phyloP scores from a whole-genome alignment of 306 rosid species.

The Trifolium dubium region DNA sequence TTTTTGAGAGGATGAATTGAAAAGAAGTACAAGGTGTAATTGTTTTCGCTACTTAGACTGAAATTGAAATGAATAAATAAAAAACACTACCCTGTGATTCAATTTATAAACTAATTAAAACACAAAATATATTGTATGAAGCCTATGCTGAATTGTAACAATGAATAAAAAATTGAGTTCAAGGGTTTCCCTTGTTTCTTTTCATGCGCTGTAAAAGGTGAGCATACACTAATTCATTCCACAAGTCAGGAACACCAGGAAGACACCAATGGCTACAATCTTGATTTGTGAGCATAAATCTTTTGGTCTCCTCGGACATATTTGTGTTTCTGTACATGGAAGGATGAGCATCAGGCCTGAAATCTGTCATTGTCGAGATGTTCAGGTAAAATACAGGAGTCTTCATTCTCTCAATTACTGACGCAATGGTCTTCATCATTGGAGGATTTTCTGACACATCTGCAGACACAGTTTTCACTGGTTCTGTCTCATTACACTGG shows the following conservation, averaged over 20 bases:
- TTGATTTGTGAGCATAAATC: constrained; percentile 56
- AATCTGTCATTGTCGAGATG: constrained; percentile 83
- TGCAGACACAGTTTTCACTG: constrained; percentile 53
- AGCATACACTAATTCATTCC: constrained; percentile 87
- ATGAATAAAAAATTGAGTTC: constrained; percentile 8
- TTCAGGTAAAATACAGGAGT: constrained; percentile 75
- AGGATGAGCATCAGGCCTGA: constrained; percentile 87
- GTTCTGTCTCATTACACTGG: constrained; percentile 68
- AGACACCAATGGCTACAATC: constrained; percentile 99
- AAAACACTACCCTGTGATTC: constrained; percentile 21
- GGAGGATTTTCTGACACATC: constrained; percentile 56
- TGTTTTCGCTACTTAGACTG: background rate
- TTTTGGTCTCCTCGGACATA: constrained; percentile 53
- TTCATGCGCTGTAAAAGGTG: constrained; percentile 48
- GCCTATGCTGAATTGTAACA: constrained; percentile 15
- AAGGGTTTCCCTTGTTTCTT: constrained; percentile 23
- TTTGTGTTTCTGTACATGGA: constrained; percentile 68
- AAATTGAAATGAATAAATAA: background rate
- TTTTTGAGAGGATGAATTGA: constrained; percentile 17
- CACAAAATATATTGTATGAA: constrained; percentile 22
- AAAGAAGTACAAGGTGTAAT: background rate
- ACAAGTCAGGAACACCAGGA: constrained; percentile 93
- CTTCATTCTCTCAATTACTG: constrained; percentile 73
- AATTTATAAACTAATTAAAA: constrained; percentile 31
- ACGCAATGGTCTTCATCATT: constrained; percentile 74